Evolutionary conservation across 1,139 yeast species (phyloP).

Genomic region (Kodamaea sp.): DNA sequence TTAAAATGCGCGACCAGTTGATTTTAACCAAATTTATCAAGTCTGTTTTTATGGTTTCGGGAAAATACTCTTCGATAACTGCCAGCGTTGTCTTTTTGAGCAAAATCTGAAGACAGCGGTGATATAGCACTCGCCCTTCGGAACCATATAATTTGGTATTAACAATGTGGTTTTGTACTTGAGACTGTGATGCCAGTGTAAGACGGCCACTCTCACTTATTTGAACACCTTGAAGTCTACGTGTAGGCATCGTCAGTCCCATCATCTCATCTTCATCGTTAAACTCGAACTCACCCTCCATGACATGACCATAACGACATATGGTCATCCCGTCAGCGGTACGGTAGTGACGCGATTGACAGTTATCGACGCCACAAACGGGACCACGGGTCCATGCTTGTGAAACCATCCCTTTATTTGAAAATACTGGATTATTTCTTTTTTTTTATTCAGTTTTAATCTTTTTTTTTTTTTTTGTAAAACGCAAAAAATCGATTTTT

Average conservation of each 20-base stretch:
- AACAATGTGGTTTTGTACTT: not conserved
- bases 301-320: slow-evolving; percentile 88
- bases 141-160: slow-evolving; percentile 42
- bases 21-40: slow-evolving; percentile 12
- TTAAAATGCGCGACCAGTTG: slow-evolving; percentile 30
- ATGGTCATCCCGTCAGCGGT: slow-evolving; percentile 70
- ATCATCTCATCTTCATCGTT: slow-evolving; percentile 70
- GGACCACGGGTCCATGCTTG: slow-evolving; percentile 65
- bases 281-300: slow-evolving; percentile 73
- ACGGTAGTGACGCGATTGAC: slow-evolving; percentile 74
- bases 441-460: too few relatives aligned
- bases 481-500: too few relatives aligned
- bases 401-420: slow-evolving; percentile 3
- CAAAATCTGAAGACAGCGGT: slow-evolving; percentile 54
- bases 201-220: slow-evolving; percentile 14
- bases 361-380: slow-evolving; percentile 84
- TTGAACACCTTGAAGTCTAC: slow-evolving; percentile 46
- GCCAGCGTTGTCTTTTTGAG: slow-evolving; percentile 45
- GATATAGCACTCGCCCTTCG: slow-evolving; percentile 44
- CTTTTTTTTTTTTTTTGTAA: too few relatives aligned
- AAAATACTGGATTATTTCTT: too few relatives aligned
- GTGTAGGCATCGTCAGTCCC: slow-evolving; percentile 40
- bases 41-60: slow-evolving; percentile 9
- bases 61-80: slow-evolving; percentile 20
- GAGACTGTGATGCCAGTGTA: slow-evolving; percentile 8